Evolutionary conservation across 2,329 filamentous ascomycete species (phyloP).

Genomic region (Colletotrichum viniferum): DNA sequence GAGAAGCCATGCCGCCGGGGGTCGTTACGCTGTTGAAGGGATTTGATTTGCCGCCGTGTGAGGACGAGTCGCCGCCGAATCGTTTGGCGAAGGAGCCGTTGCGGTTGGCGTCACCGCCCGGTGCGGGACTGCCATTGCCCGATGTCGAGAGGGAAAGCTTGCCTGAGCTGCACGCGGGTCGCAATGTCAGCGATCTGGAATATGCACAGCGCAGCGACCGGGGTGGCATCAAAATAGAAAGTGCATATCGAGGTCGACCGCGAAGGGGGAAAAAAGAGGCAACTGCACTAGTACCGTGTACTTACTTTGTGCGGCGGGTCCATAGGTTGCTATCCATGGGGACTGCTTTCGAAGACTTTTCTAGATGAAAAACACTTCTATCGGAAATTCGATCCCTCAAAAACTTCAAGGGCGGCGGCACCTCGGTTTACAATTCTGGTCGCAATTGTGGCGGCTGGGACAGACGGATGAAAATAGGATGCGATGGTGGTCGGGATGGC

Average conservation of each 20-base stretch:
- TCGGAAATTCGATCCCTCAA: slow-evolving; percentile 8
- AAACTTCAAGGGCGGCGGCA: slow-evolving; percentile 16
- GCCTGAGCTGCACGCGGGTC: slow-evolving; percentile 63
- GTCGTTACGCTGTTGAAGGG: slow-evolving; percentile 80
- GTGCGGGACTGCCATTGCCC: slow-evolving; percentile 57
- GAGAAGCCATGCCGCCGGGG: slow-evolving; percentile 73
- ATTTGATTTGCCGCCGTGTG: slow-evolving; percentile 77
- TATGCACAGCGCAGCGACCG: not conserved
- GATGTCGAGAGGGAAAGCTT: slow-evolving; percentile 90
- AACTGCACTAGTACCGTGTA: slow-evolving; percentile 17
- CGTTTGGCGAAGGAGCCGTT: slow-evolving; percentile 71
- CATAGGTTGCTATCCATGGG: slow-evolving; percentile 72
- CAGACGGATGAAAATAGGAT: not conserved
- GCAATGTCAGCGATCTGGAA: slow-evolving; percentile 21
- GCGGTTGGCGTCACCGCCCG: slow-evolving; percentile 64
- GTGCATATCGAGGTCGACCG: not conserved
- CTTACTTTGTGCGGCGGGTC: slow-evolving; percentile 85
- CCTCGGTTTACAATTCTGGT: slow-evolving; percentile 12
- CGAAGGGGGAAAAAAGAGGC: not conserved
- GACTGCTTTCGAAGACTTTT: slow-evolving; percentile 33
- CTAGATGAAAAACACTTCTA: not conserved
- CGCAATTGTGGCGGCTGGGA: slow-evolving; percentile 22
- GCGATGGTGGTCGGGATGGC: slow-evolving; percentile 18
- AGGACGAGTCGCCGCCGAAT: slow-evolving; percentile 74
- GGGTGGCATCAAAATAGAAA: slow-evolving; percentile 18